A percentile compares a stretch with the other conserved stretches of the same genome.
These are phyloP conservation scores for Taphrina pruni DNA, from an alignment of 1,139 yeast species.

Conservation along the genomic window DNA sequence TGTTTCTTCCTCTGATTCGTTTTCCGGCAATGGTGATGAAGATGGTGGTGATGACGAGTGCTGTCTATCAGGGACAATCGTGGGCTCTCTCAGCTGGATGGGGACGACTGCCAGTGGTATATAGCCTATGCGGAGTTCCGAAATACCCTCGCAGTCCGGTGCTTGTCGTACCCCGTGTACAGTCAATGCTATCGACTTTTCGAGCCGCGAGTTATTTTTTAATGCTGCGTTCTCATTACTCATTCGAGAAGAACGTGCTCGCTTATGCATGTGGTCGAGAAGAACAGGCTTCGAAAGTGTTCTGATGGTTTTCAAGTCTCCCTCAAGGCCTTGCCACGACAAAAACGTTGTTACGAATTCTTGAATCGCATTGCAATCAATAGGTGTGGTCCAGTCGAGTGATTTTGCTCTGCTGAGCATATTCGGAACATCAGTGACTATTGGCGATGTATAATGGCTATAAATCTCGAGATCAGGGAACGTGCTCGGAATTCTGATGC, in stretches of 20 bases:
- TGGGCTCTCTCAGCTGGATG: background rate
- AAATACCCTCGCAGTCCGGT: background rate
- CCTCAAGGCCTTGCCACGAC: constrained; percentile 23
- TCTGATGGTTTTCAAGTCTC: constrained; percentile 26
- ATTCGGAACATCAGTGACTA: constrained; percentile 21
- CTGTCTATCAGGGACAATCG: background rate
- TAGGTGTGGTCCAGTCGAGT: constrained; percentile 23
- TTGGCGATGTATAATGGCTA: constrained; percentile 43
- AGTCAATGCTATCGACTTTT: background rate
- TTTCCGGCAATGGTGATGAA: background rate
- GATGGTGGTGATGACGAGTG: no score
- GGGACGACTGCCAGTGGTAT: constrained; percentile 1
- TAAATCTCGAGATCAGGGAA: constrained; percentile 43
- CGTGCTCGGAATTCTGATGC: constrained; percentile 36
- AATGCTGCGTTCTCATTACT: background rate
- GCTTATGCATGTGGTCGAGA: background rate
- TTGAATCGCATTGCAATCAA: constrained; percentile 10
- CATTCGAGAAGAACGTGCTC: background rate
- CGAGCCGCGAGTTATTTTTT: background rate
- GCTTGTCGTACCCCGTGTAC: constrained; percentile 5
- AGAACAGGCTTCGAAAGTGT: constrained; percentile 34
- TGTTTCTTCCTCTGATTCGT: background rate
- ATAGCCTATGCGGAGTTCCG: constrained; percentile 7
- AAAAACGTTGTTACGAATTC: constrained; percentile 9
- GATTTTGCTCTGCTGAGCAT: background rate